phyloP scores from a whole-genome alignment of 352 stramenopile genomes.

The Phytopythium aichiense region DNA sequence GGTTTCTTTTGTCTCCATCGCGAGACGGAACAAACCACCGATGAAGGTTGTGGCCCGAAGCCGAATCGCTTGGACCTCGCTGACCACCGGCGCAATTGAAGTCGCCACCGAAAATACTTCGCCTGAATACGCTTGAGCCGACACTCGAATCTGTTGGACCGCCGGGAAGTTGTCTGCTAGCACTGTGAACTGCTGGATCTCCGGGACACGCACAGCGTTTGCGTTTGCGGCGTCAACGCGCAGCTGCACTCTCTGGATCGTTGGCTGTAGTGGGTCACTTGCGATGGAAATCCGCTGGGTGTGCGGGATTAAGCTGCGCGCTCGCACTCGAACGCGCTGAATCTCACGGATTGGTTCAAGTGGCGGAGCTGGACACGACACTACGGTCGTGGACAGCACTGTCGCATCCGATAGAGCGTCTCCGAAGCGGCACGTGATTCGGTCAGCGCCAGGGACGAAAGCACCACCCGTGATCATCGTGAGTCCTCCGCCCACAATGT shows the following conservation, averaged over 20 bases:
- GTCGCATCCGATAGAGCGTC: constrained; percentile 61
- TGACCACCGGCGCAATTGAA: constrained; percentile 20
- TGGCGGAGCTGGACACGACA: constrained; percentile 60
- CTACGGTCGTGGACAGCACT: constrained; percentile 54
- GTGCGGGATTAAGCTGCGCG: constrained; percentile 36
- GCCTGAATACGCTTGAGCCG: constrained; percentile 31
- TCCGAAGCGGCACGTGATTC: constrained; percentile 86
- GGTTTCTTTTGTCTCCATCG: constrained; percentile 33
- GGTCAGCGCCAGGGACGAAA: constrained; percentile 40
- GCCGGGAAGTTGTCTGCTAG: constrained; percentile 29
- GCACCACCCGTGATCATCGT: constrained; percentile 56
- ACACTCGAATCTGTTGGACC: constrained; percentile 33
- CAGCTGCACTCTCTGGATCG: constrained; percentile 21
- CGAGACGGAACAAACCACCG: constrained; percentile 38
- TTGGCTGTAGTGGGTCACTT: constrained; percentile 30
- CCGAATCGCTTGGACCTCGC: constrained; percentile 41
- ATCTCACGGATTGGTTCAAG: constrained; percentile 76
- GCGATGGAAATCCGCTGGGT: constrained; percentile 50
- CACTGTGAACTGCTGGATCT: constrained; percentile 53
- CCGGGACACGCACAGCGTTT: constrained; percentile 17
- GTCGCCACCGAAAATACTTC: constrained; percentile 35
- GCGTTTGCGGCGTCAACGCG: not conserved
- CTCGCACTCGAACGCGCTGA: constrained; percentile 66
- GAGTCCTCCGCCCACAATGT: constrained; percentile 50
- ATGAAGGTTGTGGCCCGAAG: constrained; percentile 41